These are phyloP conservation scores for Dacryopinax primogenitus DNA, from an alignment of 768 basidiomycete species.

Conservation along the genomic window DNA sequence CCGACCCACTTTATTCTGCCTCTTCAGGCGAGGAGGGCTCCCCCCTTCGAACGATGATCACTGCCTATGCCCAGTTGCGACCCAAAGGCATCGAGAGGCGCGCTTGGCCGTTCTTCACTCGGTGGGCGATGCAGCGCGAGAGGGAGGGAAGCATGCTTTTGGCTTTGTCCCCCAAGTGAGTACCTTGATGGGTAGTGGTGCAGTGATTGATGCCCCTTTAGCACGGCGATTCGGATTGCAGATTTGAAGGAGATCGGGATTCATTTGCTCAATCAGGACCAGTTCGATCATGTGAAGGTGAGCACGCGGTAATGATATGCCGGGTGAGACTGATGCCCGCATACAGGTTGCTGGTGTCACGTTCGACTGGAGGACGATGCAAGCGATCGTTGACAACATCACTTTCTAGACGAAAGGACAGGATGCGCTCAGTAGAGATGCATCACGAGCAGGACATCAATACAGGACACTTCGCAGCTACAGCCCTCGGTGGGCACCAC, in stretches of 20 bases:
- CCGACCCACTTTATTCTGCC: conserved; percentile 1
- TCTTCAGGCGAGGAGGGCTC: neutral
- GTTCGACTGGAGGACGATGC: conserved; percentile 5
- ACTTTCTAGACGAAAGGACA: neutral
- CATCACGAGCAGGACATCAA: neutral
- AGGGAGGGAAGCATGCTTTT: neutral
- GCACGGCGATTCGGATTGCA: neutral
- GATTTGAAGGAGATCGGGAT: neutral
- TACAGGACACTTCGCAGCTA: neutral
- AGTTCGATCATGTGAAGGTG: neutral
- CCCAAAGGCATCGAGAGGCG: neutral
- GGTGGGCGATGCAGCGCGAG: neutral
- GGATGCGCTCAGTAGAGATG: neutral
- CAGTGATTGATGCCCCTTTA: neutral
- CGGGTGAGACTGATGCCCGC: too few relatives aligned
- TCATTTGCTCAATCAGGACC: neutral
- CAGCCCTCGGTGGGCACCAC: neutral
- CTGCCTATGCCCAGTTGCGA: neutral
- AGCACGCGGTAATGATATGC: neutral
- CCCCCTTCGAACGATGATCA: neutral
- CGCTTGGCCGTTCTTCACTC: neutral
- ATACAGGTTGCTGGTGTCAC: conserved; percentile 1
- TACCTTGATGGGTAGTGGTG: neutral
- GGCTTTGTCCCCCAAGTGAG: neutral
- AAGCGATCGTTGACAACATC: conserved; percentile 3